phyloP scores from a whole-genome alignment of 306 rosid genomes.

The Sindora glabra region DNA sequence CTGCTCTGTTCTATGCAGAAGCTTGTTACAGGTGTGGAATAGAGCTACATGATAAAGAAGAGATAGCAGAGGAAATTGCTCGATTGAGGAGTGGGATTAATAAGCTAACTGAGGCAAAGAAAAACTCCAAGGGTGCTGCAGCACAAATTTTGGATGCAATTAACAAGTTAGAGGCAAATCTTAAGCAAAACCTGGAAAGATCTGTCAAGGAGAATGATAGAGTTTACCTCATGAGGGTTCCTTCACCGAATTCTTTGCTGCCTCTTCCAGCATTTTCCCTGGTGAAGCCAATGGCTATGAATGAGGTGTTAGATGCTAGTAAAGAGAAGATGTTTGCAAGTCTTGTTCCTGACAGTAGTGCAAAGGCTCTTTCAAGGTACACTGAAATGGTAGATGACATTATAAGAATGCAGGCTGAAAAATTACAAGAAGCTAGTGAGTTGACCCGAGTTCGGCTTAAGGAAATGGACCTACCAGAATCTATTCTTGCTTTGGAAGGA shows the following conservation, averaged over 20 bases:
- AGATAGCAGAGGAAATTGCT: conserved; percentile 92
- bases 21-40: conserved; percentile 79
- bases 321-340: conserved; percentile 90
- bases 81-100: conserved; percentile 56
- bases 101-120: conserved; percentile 62
- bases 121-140: conserved; percentile 75
- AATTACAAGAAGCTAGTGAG: conserved; percentile 93
- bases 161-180: conserved; percentile 65
- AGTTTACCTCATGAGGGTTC: conserved; percentile 96
- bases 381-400: conserved; percentile 93
- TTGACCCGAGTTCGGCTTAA: conserved; percentile 89
- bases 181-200: conserved; percentile 84
- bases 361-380: conserved; percentile 93
- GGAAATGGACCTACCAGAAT: conserved; percentile 98
- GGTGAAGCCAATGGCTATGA: conserved; percentile 90
- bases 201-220: conserved; percentile 95
- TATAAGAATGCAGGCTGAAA: conserved; percentile 94
- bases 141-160: conserved; percentile 80
- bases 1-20: conserved; percentile 72
- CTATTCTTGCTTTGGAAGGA: conserved; percentile 94
- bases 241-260: conserved; percentile 53
- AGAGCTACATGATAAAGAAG: conserved; percentile 91
- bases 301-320: conserved; percentile 87
- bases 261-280: conserved; percentile 78
- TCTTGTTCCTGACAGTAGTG: conserved; percentile 88